These are phyloP conservation scores for Phytophthora citrophthora DNA, from an alignment of 352 stramenopile genomes.

Conservation along the genomic window DNA sequence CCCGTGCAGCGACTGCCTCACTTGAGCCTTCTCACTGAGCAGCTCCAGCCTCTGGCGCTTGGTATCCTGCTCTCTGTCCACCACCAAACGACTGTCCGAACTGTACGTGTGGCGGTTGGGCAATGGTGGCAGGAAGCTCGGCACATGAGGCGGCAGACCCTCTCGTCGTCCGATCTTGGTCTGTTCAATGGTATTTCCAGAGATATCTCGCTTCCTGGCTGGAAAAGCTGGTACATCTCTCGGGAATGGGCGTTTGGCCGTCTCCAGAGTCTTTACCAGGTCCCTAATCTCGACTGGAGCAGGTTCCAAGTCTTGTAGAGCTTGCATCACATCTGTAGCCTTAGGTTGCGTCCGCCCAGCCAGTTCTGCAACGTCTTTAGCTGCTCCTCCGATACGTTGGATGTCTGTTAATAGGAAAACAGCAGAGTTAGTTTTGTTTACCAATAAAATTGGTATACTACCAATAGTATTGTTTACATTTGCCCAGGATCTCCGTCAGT, in stretches of 20 bases:
- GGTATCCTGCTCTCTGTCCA: conserved; percentile 58
- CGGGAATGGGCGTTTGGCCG: conserved; percentile 57
- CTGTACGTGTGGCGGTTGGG: conserved; percentile 70
- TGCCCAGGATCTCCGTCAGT: conserved; percentile 58
- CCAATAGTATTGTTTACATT: conserved; percentile 40
- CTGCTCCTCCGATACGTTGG: conserved; percentile 48
- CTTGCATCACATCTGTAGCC: conserved; percentile 53
- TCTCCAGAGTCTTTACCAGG: conserved; percentile 61
- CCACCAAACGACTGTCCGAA: conserved; percentile 55
- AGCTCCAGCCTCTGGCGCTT: conserved; percentile 62
- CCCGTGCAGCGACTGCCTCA: conserved; percentile 64
- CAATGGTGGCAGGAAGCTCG: conserved; percentile 56
- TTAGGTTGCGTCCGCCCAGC: conserved; percentile 59
- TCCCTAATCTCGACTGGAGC: conserved; percentile 51
- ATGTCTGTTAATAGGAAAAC: conserved; percentile 43
- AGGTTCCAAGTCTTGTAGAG: conserved; percentile 54
- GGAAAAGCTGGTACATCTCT: conserved; percentile 62
- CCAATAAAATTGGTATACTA: conserved; percentile 10
- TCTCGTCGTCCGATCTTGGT: conserved; percentile 64
- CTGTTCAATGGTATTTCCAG: conserved; percentile 56
- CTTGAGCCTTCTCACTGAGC: conserved; percentile 64
- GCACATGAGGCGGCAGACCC: conserved; percentile 51
- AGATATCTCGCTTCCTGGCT: conserved; percentile 53
- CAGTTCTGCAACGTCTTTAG: conserved; percentile 64
- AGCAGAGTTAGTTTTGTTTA: conserved; percentile 4